Evolutionary conservation across 371 early-diverging fungal species (phyloP).

Genomic region (Mortierella sp.): DNA sequence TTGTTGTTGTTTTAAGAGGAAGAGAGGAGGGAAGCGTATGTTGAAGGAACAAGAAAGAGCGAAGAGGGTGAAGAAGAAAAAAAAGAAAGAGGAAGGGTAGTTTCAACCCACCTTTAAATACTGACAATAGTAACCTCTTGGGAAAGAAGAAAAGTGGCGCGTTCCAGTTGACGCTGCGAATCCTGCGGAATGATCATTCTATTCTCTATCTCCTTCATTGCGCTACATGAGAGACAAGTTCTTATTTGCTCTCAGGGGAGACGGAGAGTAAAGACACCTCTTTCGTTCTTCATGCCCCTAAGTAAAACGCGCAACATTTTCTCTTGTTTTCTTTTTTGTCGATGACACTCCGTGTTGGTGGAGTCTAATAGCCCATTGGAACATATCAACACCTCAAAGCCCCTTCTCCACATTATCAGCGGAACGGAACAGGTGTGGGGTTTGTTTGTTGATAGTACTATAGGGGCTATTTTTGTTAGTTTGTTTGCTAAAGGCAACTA

Average conservation of each 20-base stretch:
- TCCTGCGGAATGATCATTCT: background rate
- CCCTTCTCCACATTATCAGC: constrained; percentile 6
- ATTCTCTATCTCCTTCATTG: background rate
- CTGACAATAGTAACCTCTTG: too few species aligned
- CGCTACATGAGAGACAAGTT: too few species aligned
- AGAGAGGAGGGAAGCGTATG: too few species aligned
- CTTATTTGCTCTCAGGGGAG: background rate
- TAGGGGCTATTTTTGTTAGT: too few species aligned
- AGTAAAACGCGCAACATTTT: background rate
- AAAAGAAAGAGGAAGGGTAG: background rate
- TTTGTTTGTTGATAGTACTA: too few species aligned
- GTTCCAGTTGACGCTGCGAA: background rate
- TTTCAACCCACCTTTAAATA: constrained; percentile 3
- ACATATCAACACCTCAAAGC: constrained; percentile 12
- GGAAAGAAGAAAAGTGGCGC: background rate
- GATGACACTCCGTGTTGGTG: too few species aligned
- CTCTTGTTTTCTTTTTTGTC: background rate
- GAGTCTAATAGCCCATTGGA: constrained; percentile 6
- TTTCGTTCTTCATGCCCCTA: background rate
- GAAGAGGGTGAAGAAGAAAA: background rate
- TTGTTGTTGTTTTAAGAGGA: background rate
- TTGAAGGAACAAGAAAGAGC: background rate
- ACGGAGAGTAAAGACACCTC: background rate
- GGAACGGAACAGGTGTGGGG: too few species aligned
- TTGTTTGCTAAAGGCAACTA: background rate